These are phyloP conservation scores for Candida mattraensis DNA, from an alignment of 805 yeast genomes.

Conservation along the genomic window DNA sequence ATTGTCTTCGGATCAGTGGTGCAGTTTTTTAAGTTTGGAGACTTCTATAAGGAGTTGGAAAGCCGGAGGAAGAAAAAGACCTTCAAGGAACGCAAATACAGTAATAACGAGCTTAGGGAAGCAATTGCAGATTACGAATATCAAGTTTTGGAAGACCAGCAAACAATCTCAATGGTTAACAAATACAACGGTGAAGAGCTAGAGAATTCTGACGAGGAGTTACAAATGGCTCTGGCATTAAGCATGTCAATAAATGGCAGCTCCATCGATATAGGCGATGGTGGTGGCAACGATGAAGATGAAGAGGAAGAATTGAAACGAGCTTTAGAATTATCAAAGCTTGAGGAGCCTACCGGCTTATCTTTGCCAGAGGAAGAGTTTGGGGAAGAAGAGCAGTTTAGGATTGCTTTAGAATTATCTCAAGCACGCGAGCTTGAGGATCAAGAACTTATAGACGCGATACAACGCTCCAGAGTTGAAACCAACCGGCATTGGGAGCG, in stretches of 20 bases:
- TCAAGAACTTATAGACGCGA: too few relatives aligned
- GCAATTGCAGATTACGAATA: constrained; percentile 32
- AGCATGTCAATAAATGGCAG: constrained; percentile 30
- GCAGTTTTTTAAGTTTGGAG: constrained; percentile 50
- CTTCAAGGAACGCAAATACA: constrained; percentile 29
- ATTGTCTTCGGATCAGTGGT: constrained; percentile 41
- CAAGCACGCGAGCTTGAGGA: too few relatives aligned
- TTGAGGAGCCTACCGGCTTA: too few relatives aligned
- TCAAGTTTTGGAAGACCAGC: constrained; percentile 27
- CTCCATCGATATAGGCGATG: constrained; percentile 2
- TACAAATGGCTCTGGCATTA: constrained; percentile 44
- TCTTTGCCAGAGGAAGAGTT: too few relatives aligned
- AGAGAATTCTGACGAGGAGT: constrained; percentile 40
- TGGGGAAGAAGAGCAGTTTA: too few relatives aligned
- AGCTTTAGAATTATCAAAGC: constrained; percentile 23
- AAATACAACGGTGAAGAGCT: constrained; percentile 47
- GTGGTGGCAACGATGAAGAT: too few relatives aligned
- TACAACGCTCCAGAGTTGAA: too few relatives aligned
- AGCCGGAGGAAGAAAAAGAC: constrained; percentile 17
- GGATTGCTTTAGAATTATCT: too few relatives aligned
- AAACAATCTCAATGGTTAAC: constrained; percentile 30
- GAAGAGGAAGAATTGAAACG: constrained; percentile 35
- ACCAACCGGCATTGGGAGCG: too few relatives aligned
- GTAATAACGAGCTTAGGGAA: constrained; percentile 33
- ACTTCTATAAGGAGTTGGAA: constrained; percentile 24